Percentiles rank a stretch among this genome's conserved stretches.
Conservation (phyloP, 164 flowering plant species). For the Tetracentron sinense region DNA sequence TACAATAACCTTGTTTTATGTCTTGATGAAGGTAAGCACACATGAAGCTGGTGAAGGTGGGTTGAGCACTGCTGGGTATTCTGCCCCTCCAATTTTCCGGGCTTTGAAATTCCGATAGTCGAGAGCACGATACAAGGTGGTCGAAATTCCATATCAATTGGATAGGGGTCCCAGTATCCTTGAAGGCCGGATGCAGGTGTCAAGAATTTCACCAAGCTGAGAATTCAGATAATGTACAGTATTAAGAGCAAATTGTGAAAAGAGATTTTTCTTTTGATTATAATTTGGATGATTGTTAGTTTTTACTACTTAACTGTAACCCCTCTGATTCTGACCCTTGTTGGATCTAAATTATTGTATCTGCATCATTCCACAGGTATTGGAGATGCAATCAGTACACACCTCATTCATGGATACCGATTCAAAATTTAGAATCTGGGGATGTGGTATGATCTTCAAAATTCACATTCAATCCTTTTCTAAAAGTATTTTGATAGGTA, state of each 20-base stretch:
- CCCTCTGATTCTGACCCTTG: too few species aligned
- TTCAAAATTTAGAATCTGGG: background rate
- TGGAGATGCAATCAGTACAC: too few species aligned
- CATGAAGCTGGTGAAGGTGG: conserved; percentile 97
- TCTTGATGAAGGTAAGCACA: conserved; percentile 81
- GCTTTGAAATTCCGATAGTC: conserved; percentile 94
- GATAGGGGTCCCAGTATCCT: conserved; percentile 99
- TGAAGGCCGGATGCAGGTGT: conserved; percentile 92
- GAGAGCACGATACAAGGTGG: conserved; percentile 99
- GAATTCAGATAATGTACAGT: conserved; percentile 2
- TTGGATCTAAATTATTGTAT: too few species aligned
- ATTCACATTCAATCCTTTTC: too few species aligned
- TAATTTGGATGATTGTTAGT: background rate
- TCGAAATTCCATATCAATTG: conserved; percentile 93
- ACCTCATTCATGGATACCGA: too few species aligned
- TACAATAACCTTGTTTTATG: conserved; percentile 73
- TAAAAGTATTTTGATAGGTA: too few species aligned
- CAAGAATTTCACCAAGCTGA: conserved; percentile 92
- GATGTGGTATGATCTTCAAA: background rate
- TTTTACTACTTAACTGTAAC: background rate
- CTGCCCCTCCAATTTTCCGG: conserved; percentile 90
- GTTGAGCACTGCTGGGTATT: conserved; percentile 75
- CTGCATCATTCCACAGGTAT: too few species aligned
- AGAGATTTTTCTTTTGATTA: background rate
- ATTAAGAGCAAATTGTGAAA: background rate